Evolutionary conservation across 164 flowering plant species (phyloP), one percentile per base, ranked within the genome.

Genomic region (Umbellularia californica): DNA sequence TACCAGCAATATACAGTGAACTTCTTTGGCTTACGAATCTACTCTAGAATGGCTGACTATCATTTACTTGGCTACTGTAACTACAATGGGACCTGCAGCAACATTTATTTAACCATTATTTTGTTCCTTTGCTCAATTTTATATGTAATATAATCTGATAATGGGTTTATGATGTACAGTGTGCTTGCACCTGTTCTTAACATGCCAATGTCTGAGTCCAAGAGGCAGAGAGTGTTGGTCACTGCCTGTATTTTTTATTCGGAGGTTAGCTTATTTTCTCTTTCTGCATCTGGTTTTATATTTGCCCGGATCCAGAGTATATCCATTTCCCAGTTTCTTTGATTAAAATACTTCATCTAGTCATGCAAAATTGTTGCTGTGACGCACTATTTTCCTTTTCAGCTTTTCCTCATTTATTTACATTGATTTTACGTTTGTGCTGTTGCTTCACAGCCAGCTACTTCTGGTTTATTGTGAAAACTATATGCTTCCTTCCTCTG

Each of bases 221-320:
- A 88, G 86, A 87, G 98, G 79, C 99, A 94, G 83, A 89, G 99
- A 79, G 99, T 96, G 73, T 76, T 96, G 90, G 99, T 92, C 79
- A 93, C 99, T 51, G 90, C 93, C 28, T 94, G 92, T 79, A 88
- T 96, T 77, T 92, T 96, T 23, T 96, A 90, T 82, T 89, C 99
- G 71, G 99, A 96, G 98, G 99, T 96, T 71, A 82, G 90, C 83
- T 13, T 20, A 67, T 27, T 67, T 72, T 74, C 60, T 24, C 14
- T 70, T 22, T 52, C 17, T 64, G 4, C 20, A n/a, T 63, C 33
- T 62, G 68, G 6, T 63, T 63, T 25, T 30, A 35, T 33, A 27
- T 47, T 30, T 19, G 19, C 22, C 30, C 9, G 12, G 63, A 63
- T 50, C 27, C 23, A 14, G 6, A 25, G 12, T 27, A 50, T 24